Base-by-base conservation (phyloP, 768 basidiomycete species). In the Russula olivacea region DNA sequence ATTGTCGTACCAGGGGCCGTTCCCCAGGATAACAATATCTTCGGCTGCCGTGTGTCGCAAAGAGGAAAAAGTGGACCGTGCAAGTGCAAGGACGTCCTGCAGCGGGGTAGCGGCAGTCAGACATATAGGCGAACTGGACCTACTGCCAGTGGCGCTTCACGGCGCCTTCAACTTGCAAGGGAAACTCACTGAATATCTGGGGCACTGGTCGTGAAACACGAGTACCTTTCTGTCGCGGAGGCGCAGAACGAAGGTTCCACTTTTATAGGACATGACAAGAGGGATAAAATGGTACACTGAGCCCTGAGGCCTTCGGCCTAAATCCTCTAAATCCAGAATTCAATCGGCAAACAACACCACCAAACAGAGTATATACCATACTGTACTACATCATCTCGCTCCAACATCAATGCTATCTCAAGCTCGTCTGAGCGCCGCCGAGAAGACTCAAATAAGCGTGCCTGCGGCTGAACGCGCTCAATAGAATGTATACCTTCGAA, bases 241-340 rank as follows among this genome's bases (percentile, higher is more conserved):
- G 21, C 4, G 21, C n/a, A 47, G 9, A 9, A 21, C 3, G 10
- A 47, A 21, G 3, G 1, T 0, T 8, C 0, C 0, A 10, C 12
- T 23, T 23, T 10, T 47, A 23, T 17, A 41, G 21, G 45, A 11
- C 45, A 47, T 47, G 43, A 19, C 43, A 21, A 4, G n/a, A 45
- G n/a, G 45, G 10, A 47, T 11, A 47, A 21, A 47, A 10, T 45
- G 45, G 45, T 47, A 21, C 45, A n/a, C n/a, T n/a, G n/a, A n/a
- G n/a, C n/a, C n/a, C n/a, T n/a, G n/a, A n/a, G n/a, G n/a, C n/a
- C n/a, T n/a, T n/a, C n/a, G n/a, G n/a, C n/a, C n/a, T n/a, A n/a
- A n/a, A n/a, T n/a, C n/a, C n/a, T n/a, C n/a, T n/a, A n/a, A n/a
- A n/a, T n/a, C n/a, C n/a, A n/a, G n/a, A n/a, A n/a, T n/a, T 28